A percentile compares a stretch with the other conserved stretches of the same genome.
Conservation (phyloP, 805 yeast genomes). For the Barnettozyma sp. region DNA sequence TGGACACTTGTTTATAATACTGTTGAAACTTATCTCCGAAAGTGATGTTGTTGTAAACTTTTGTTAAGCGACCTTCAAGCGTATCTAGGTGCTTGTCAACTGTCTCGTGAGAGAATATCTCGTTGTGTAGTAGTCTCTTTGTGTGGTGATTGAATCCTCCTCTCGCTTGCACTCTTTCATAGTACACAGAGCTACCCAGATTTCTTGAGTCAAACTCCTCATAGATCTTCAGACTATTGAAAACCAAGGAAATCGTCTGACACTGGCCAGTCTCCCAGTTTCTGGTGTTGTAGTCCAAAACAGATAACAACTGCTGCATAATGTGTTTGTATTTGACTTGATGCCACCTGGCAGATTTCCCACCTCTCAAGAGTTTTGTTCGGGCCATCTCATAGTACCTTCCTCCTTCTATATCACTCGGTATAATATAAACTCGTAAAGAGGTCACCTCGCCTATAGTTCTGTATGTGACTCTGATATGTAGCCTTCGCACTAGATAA, state of each 20-base stretch:
- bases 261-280: conserved; percentile 29
- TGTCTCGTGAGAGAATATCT: conserved; percentile 10
- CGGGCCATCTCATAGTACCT: conserved; percentile 33
- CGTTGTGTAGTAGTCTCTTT: conserved; percentile 28
- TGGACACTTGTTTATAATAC: conserved; percentile 12
- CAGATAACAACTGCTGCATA: conserved; percentile 32
- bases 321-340: conserved; percentile 25
- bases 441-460: conserved; percentile 19
- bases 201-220: conserved; percentile 13
- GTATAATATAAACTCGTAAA: conserved; percentile 43
- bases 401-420: conserved; percentile 35
- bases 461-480: conserved; percentile 39
- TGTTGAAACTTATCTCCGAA: conserved; percentile 12
- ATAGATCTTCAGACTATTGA: conserved; percentile 16
- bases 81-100: neutral
- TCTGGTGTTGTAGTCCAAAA: conserved; percentile 35
- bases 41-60: conserved; percentile 13
- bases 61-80: conserved; percentile 14
- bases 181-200: conserved; percentile 14
- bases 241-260: conserved; percentile 11
- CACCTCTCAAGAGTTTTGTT: conserved; percentile 26
- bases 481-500: conserved; percentile 34
- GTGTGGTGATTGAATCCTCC: conserved; percentile 28
- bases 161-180: neutral
- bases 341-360: conserved; percentile 30